Conservation (phyloP, 2,329 filamentous ascomycete species). For the Arthrobotrys sinensis region DNA sequence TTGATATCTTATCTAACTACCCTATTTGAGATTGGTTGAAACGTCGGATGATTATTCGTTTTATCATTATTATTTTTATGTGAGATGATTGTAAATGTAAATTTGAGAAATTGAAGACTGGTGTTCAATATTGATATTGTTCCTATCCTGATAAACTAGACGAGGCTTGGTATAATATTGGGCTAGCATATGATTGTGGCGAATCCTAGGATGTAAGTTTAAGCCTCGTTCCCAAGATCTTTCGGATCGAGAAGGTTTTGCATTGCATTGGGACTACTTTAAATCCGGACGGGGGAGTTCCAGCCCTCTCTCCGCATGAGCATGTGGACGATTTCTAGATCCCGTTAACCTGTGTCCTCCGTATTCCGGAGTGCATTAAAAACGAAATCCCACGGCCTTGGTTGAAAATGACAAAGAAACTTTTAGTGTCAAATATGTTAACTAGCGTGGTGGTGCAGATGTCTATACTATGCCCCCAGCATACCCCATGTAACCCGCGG, state of each 20-base stretch:
- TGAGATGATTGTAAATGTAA: too few species aligned
- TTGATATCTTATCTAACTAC: neutral
- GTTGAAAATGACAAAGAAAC: neutral
- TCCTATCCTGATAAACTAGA: too few species aligned
- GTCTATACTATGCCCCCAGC: neutral
- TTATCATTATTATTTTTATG: too few species aligned
- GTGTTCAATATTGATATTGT: too few species aligned
- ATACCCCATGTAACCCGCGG: slow-evolving; percentile 16
- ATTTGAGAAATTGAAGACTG: too few species aligned
- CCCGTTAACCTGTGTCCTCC: neutral
- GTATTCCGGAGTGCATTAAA: slow-evolving; percentile 13
- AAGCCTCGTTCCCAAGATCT: neutral
- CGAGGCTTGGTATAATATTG: neutral
- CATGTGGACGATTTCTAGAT: neutral
- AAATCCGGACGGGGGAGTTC: neutral
- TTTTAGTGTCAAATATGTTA: neutral
- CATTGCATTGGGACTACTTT: neutral
- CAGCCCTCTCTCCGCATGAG: neutral
- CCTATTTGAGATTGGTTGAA: too few species aligned
- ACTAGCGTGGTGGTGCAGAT: neutral
- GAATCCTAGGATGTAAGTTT: neutral
- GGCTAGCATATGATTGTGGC: neutral
- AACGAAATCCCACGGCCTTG: neutral
- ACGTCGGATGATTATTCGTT: too few species aligned
- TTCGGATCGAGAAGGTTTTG: slow-evolving; percentile 1